Percentiles rank a stretch among this genome's conserved stretches.
Conservation (phyloP, 2,329 filamentous ascomycete genomes). For the Blastomyces parvus region DNA sequence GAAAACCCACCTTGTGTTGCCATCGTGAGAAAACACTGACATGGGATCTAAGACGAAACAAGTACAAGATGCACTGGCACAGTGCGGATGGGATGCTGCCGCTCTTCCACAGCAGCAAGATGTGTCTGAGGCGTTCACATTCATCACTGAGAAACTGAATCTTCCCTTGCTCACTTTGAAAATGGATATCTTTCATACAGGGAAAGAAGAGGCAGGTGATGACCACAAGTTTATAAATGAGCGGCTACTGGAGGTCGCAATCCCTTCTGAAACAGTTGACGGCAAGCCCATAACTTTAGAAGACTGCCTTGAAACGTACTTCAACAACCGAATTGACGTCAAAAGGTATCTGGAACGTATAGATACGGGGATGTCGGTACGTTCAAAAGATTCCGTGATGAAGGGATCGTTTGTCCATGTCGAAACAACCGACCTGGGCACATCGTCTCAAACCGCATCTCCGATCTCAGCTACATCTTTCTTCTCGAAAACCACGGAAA, state of each 20-base stretch:
- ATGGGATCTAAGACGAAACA: conserved; percentile 51
- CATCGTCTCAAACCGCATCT: conserved; percentile 24
- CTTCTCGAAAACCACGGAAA: conserved; percentile 18
- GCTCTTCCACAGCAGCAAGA: conserved; percentile 75
- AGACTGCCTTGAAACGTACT: conserved; percentile 86
- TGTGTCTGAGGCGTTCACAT: conserved; percentile 88
- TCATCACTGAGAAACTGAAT: conserved; percentile 83
- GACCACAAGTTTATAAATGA: conserved; percentile 96
- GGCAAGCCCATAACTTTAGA: conserved; percentile 69
- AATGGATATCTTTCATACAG: conserved; percentile 89
- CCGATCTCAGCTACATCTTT: conserved; percentile 23
- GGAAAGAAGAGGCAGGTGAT: conserved; percentile 68
- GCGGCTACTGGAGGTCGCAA: conserved; percentile 76
- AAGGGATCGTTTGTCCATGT: conserved; percentile 34
- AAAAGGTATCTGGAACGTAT: conserved; percentile 60
- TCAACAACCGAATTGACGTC: conserved; percentile 89
- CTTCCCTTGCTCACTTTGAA: conserved; percentile 81
- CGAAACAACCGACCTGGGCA: conserved; percentile 36
- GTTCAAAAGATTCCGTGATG: conserved; percentile 28
- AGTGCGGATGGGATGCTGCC: conserved; percentile 84
- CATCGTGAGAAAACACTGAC: neutral
- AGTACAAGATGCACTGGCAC: conserved; percentile 70
- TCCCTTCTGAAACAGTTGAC: conserved; percentile 61
- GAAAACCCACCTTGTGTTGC: neutral
- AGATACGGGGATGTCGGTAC: conserved; percentile 45